Base-by-base conservation (phyloP, 164 flowering plant genomes). In the Malania oleifera region DNA sequence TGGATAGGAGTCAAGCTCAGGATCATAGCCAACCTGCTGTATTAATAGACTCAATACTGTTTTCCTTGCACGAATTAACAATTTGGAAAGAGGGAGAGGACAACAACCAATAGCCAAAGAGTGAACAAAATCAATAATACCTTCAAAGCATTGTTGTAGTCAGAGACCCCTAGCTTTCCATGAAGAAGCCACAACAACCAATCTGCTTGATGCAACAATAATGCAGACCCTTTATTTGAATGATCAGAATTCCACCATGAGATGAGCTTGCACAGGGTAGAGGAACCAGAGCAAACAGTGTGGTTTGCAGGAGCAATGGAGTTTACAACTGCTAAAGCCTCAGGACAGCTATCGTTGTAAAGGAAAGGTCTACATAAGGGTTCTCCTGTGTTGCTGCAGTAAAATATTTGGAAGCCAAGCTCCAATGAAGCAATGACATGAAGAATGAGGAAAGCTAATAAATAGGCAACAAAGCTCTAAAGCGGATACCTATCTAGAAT, bases 151-250 rank as follows among this genome's bases (percentile, higher is more conserved):
- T 92, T 92, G 63, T 92, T 92, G 74, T 92, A 92, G 65, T 92
- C 98, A 52, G 98, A 79, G 26, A 92, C 75, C 66, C 98, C 98
- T 62, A 92, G 79, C 71, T 83, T 84, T 43, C 98, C 98, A 75
- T 92, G 98, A 56, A 92, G 95, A 70, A 84, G 86, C 96, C 87
- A 92, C 60, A 87, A 66, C 48, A 92, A 66, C 98, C 98, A 92
- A 75, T 92, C 97, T 11, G 96, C 93, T 72, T 92, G 98, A 73
- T 92, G 98, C 77, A 89, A 34, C 70, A 89, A 68, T 1, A 73
- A 45, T 13, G 90, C 90, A 27, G 95, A 81, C 48, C 71, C 63
- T 72, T 76, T 82, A 38, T 74, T 60, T 44, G 79, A 66, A 53
- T 55, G 65, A 54, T 56, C 52, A 14, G 74, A 69, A 52, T 77